Base-by-base conservation (phyloP, 2,329 filamentous ascomycete species). In the Corinectria fuckeliana region DNA sequence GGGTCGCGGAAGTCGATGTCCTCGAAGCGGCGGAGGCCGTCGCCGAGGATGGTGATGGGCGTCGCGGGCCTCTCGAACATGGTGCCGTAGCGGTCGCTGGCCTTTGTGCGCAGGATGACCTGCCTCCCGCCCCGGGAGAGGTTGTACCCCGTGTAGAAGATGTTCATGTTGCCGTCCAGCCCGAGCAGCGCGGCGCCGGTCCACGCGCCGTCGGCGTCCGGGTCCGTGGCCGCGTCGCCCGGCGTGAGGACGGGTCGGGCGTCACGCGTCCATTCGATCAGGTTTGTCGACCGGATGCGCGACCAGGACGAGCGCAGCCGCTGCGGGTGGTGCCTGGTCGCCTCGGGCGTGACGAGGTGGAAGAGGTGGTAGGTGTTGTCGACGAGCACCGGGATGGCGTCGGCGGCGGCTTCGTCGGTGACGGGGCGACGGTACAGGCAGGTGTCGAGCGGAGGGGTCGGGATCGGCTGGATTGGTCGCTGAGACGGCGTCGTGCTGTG, bases 141-240 rank as follows among this genome's bases (percentile, higher is more conserved):
- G 52, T 72, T 75, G 56, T 76, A 76, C 2, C 75, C 75, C 9
- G 75, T 76, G 62, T 76, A 76, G 55, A 76, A 75, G 38, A 76
- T 62, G 52, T 75, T 74, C 72, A 76, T 72, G 28, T 64, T 65
- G 6, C 66, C 67, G 42, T 75, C 72, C 13, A 67, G 68, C 3
- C 72, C 75, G 14, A 70, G 58, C 42, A 76, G 65, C 1, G 73
- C 74, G 11, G 67, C 70, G 5, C 75, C 74, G 13, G 74, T 76
- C 75, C 74, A 76, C 2, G 67, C 66, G 5, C 74, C 74, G 38
- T 75, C 72, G 2, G 70, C 70, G 42, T 76, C 74, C 1, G 69
- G 68, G 21, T 64, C 68, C 2, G 57, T 44, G 4, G 32, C 25
- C 6, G 63, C 53, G 0, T 62, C 60, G 13, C 68, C 63, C 1